Base-by-base conservation (phyloP, 1,139 yeast species). In the Taphrina populina region DNA sequence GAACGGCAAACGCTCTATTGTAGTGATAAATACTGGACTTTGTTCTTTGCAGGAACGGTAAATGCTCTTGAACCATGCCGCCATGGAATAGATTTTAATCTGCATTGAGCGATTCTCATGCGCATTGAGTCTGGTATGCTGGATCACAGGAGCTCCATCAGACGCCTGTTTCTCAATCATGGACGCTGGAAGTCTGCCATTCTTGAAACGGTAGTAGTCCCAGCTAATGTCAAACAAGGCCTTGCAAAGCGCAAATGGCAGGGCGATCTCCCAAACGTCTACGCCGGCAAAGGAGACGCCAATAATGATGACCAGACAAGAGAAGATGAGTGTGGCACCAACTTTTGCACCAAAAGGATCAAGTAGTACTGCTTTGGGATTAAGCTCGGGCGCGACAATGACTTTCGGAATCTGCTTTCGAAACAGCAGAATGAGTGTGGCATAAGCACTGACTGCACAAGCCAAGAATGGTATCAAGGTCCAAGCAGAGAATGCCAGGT, bases 341-440 rank as follows among this genome's bases (percentile, higher is more conserved):
- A 54, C 55, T 20, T 35, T 29, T 8, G 58, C 58, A 5, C 54
- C 55, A 24, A 54, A 37, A 6, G 58, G 47, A 32, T 54, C 58
- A 15, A 35, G 32, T 26, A 54, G 32, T 11, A 54, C 58, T 10
- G 40, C 27, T 13, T 29, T 47, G 10, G 58, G 58, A 20, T 54
- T 56, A n/a, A 54, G 47, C 13, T 47, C 54, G 2, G 58, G 58
- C 4, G 54, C 49, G n/a, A 39, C 23, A 20, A 47, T 47, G 17
- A 30, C 44, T 24, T 40, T 39, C 8, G 58, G 58, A 3, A 54
- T 34, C 20, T 47, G 49, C 30, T 39, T 23, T 26, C 54, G 35
- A 33, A 54, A 54, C 36, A 36, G 34, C 23, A 47, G 17, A 4
- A 39, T 27, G 11, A 46, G 32, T 11, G 49, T 30, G 20, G 47